These are phyloP conservation scores for Peronospora destructor DNA, from an alignment of 352 stramenopile species.

Conservation along the genomic window DNA sequence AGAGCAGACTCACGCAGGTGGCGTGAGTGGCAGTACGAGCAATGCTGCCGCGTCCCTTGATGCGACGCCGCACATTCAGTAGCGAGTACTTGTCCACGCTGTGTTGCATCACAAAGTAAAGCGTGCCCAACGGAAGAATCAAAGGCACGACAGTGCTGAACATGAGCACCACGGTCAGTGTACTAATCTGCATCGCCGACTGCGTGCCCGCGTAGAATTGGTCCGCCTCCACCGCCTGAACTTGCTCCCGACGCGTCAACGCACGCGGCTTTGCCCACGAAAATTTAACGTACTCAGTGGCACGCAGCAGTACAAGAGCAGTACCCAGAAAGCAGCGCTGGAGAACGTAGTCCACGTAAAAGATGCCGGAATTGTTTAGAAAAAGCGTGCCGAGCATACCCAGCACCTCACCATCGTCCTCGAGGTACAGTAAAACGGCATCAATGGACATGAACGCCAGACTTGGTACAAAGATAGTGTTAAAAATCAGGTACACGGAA, in stretches of 20 bases:
- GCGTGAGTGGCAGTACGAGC: slow-evolving; percentile 73
- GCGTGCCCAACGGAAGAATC: slow-evolving; percentile 67
- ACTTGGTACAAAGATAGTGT: slow-evolving; percentile 83
- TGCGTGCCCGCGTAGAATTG: slow-evolving; percentile 82
- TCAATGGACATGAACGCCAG: slow-evolving; percentile 85
- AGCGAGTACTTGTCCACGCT: slow-evolving; percentile 82
- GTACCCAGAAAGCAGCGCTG: slow-evolving; percentile 79
- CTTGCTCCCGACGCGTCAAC: slow-evolving; percentile 63
- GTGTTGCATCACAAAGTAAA: slow-evolving; percentile 85
- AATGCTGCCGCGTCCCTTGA: slow-evolving; percentile 79
- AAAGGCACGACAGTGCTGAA: slow-evolving; percentile 83
- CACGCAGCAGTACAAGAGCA: slow-evolving; percentile 60
- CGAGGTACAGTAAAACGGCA: slow-evolving; percentile 68
- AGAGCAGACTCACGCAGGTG: slow-evolving; percentile 69
- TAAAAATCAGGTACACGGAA: slow-evolving; percentile 81
- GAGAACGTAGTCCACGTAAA: slow-evolving; percentile 85
- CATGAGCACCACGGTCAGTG: slow-evolving; percentile 73
- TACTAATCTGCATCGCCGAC: slow-evolving; percentile 80
- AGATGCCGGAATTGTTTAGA: slow-evolving; percentile 83
- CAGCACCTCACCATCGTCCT: slow-evolving; percentile 64
- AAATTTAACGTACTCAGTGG: slow-evolving; percentile 80
- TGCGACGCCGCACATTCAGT: slow-evolving; percentile 68
- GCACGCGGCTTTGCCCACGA: slow-evolving; percentile 70
- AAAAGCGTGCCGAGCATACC: slow-evolving; percentile 81
- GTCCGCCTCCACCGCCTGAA: slow-evolving; percentile 63